Conservation (phyloP, 2,329 filamentous ascomycete species). For the Phyllosticta ampelicida region DNA sequence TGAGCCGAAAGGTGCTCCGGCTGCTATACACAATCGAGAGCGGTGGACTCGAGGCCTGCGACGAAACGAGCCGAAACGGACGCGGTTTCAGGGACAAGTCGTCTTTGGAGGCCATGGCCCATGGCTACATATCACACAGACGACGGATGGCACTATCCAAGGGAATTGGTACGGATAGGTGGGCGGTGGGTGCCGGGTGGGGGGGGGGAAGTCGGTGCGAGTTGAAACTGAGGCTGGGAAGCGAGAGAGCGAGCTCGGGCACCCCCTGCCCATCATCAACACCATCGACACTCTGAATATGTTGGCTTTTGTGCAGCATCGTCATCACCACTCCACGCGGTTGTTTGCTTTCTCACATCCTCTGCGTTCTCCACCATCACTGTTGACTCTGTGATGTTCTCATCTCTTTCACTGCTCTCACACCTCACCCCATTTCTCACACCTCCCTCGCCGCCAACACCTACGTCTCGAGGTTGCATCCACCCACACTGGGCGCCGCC, state of each 20-base stretch:
- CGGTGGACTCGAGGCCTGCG: background rate
- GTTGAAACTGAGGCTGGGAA: conserved; percentile 8
- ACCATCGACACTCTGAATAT: background rate
- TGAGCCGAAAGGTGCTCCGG: conserved; percentile 7
- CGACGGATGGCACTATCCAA: too few species aligned
- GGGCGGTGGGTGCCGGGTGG: too few species aligned
- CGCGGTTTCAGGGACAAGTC: conserved; percentile 4
- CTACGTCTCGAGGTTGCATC: background rate
- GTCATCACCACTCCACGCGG: background rate
- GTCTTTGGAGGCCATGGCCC: background rate
- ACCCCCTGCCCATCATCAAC: background rate
- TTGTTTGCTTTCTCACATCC: background rate
- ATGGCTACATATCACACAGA: too few species aligned
- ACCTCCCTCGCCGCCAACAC: background rate
- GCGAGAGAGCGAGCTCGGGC: background rate
- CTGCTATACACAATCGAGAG: background rate
- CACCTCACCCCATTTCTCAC: background rate
- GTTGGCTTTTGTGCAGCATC: background rate
- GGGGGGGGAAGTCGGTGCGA: background rate
- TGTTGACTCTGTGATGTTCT: too few species aligned
- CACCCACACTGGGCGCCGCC: background rate
- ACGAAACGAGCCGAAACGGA: conserved; percentile 9
- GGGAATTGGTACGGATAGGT: background rate
- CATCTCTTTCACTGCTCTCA: background rate
- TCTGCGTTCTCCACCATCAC: too few species aligned